Evolutionary conservation across 108 stramenopile genomes (phyloP), one percentile per base, ranked within the genome.

Genomic region (Pseudonitzschia pungens): DNA sequence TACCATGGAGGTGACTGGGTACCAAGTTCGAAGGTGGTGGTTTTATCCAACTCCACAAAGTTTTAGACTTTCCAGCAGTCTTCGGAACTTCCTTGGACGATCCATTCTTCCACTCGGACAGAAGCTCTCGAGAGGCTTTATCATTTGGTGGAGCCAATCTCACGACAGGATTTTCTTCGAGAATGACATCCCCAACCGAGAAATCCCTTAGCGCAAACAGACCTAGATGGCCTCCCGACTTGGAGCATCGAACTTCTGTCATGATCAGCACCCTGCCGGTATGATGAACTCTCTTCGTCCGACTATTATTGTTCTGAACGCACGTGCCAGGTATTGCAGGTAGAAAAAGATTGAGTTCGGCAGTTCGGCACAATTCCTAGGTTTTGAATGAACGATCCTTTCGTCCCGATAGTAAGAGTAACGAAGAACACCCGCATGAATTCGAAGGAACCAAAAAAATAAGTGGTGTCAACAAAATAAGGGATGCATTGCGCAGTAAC

Each of bases 171-270:
- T 50, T 56, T 75, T 93, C 90, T 55, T 74, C 50, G 20, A 94
- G 71, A 69, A 94, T 89, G 43, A 83, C 57, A 69, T 92, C 87
- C 11, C 93, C 93, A 54, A 70, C 68, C n/a, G 50, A 53, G 64
- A 87, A 89, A 16, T 76, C 74, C 28, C 75, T 59, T 2, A 87
- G 82, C 8, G 89, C 93, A 76, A 90, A 94, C 2, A 94, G 69
- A 24, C 86, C 91, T 43, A 79, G 65, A 21, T 53, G 68, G n/a
- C 77, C 71, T 44, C 41, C 44, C 36, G 21, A 50, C 12, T 71
- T 45, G 40, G 81, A 69, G 42, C 53, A 10, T 58, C 85, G 76
- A 29, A 91, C 88, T 77, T 89, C 86, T 53, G 85, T 81, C 88
- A 89, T 91, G 78, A 59, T 82, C 32, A 33, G 2, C 36, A 36